Evolutionary conservation across 805 yeast genomes (phyloP), one percentile per base, ranked within the genome.

Genomic region (Yarrowia sp.): DNA sequence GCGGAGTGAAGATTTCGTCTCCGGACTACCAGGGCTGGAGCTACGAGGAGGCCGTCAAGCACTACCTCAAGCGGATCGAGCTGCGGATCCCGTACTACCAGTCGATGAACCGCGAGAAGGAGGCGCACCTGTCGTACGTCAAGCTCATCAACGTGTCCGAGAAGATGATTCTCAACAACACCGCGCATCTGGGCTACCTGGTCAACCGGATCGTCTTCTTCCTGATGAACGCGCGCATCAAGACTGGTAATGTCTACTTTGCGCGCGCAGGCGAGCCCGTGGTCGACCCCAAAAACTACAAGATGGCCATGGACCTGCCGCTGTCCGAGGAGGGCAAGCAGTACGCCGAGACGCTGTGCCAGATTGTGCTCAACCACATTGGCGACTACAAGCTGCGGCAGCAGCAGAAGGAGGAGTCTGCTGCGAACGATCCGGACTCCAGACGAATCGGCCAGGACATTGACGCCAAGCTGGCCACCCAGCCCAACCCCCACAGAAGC

Each of bases 111-210:
- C 24, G 41, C 0, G 74, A 73, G 36, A 64, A 67, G 16, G 86
- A 83, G 61, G 76, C 78, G 27, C 78, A 80, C 13, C 77, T 91
- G 61, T 82, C 88, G 24, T 94, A 84, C 74, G 86, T 94, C 71
- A 90, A 92, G 74, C 85, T 90, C 68, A 87, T 88, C 70, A 92
- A 94, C 72, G 93, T 92, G 73, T 97, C 97, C 16, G 94, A 90
- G 71, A 76, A 87, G 66, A 80, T 93, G 63, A 84, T 88, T 46
- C 81, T 92, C 63, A 88, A 90, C 74, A 84, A 88, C 70, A 85
- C 92, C 39, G 61, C 49, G 9, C 87, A 87, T 66, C 83, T 90
- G 69, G 97, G 97, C 16, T 94, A 93, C 72, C 79, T 94, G 72
- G 85, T 90, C 64, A 90, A 93, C 71, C 87, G 94, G 70, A 94